Evolutionary conservation across 163 green algal species (phyloP), one percentile per base, ranked within the genome.

Genomic region (Prototheca stagnorum): DNA sequence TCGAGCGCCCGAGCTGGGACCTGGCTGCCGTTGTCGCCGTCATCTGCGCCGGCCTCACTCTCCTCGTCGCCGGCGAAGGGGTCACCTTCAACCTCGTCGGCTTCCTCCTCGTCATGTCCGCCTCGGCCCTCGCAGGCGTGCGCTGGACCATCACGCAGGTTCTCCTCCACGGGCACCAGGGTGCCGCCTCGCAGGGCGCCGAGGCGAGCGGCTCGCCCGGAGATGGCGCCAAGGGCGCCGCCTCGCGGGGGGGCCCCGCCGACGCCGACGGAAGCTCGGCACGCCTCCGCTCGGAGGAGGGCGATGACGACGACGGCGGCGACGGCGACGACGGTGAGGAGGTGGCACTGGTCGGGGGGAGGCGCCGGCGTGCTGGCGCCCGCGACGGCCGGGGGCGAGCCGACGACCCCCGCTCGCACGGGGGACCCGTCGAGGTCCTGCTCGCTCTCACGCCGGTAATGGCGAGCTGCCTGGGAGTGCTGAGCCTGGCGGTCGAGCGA

Each of bases 71-170:
- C 16, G 85, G 83, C 1, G 85, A 95, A 65, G n/a, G n/a, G n/a
- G 76, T 72, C 0, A 35, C 82, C 20, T 93, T 93, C 49, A 33
- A 83, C 60, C 31, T 73, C 22, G 34, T 74, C 3, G 80, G 85
- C 21, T 95, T 95, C 60, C 47, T 74, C 7, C 61, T 93, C 25
- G 85, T 95, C n/a, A 93, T 95, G 85, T 62, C 58, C 0, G 85
- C 85, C 9, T 67, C 73, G 44, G 79, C 72, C 49, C 65, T 93
- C 47, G 62, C 64, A 1, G 85, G 85, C 14, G 62, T 93, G 46
- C 62, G 85, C n/a, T 95, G 87, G 77, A 93, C 82, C 35, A 81
- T 93, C 46, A 92, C 82, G 4, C 82, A 91, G 48, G 61, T 92
- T 3, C 68, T 86, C 31, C 70, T 85, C 43, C 31, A 37, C 9